These are phyloP conservation scores for Begonia loranthoides DNA, from an alignment of 306 rosid genomes.

Conservation along the genomic window DNA sequence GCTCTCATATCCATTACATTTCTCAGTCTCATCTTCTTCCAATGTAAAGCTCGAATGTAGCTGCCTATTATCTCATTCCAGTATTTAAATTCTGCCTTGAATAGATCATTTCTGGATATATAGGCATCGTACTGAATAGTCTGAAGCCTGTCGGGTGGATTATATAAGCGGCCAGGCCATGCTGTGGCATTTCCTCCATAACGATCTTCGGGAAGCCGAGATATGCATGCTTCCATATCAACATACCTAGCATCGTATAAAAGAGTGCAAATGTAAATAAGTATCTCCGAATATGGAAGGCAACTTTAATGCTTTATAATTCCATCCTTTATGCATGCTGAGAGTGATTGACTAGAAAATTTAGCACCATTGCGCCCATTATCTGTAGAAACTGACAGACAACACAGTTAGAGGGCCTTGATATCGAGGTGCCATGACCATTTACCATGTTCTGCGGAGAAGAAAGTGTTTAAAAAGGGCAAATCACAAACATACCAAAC, in stretches of 20 bases:
- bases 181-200: constrained; percentile 42
- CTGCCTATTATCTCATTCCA: constrained; percentile 55
- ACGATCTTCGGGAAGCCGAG: constrained; percentile 62
- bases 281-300: no score
- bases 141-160: constrained; percentile 83
- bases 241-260: constrained; percentile 42
- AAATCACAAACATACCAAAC: constrained; percentile 39
- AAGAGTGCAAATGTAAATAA: not conserved
- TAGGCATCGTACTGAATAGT: constrained; percentile 66
- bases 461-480: not conserved
- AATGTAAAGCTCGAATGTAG: constrained; percentile 42
- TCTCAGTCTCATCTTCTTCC: constrained; percentile 67
- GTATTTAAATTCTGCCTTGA: constrained; percentile 72
- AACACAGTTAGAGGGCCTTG: no score
- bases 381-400: no score
- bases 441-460: no score
- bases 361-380: no score
- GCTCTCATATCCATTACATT: constrained; percentile 98
- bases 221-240: constrained; percentile 74
- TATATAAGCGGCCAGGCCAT: constrained; percentile 78
- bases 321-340: no score
- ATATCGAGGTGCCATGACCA: no score
- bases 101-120: constrained; percentile 78
- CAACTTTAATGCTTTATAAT: no score
- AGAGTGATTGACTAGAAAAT: no score